Conservation (phyloP, 225 moss, liverwort and hornwort genomes). For the Polytrichum formosum region DNA sequence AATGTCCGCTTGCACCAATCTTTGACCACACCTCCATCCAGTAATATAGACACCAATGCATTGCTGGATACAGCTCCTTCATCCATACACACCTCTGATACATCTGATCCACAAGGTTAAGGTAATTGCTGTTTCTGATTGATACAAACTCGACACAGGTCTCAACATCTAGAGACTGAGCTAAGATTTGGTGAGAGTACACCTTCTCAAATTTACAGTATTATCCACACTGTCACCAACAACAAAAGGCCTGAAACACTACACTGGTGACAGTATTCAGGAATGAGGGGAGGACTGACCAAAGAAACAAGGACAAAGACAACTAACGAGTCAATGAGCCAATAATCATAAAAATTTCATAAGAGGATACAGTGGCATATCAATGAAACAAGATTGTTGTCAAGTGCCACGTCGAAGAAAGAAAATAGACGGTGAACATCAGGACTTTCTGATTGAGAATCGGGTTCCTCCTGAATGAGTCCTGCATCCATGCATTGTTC, state of each 20-base stretch:
- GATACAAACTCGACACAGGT: too few relatives aligned
- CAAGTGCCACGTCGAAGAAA: conserved; percentile 90
- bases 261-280: neutral
- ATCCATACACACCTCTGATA: conserved; percentile 96
- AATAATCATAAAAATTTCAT: neutral
- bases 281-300: neutral
- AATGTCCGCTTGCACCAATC: conserved; percentile 91
- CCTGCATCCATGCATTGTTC: conserved; percentile 84
- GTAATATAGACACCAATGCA: conserved; percentile 78
- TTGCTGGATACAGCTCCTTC: conserved; percentile 95
- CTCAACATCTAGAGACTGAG: too few relatives aligned
- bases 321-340: neutral
- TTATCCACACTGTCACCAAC: too few relatives aligned
- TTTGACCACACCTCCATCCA: conserved; percentile 95
- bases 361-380: conserved; percentile 91
- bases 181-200: too few relatives aligned
- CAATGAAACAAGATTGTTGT: conserved; percentile 85
- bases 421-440: conserved; percentile 83
- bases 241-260: neutral
- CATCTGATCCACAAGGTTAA: conserved; percentile 65
- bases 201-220: too few relatives aligned
- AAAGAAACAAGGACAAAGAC: neutral
- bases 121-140: conserved; percentile 12
- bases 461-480: conserved; percentile 55
- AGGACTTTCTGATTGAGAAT: conserved; percentile 44